Evolutionary conservation across 73 alveolate genomes (phyloP).

Genomic region (Paramecium biaurelia): DNA sequence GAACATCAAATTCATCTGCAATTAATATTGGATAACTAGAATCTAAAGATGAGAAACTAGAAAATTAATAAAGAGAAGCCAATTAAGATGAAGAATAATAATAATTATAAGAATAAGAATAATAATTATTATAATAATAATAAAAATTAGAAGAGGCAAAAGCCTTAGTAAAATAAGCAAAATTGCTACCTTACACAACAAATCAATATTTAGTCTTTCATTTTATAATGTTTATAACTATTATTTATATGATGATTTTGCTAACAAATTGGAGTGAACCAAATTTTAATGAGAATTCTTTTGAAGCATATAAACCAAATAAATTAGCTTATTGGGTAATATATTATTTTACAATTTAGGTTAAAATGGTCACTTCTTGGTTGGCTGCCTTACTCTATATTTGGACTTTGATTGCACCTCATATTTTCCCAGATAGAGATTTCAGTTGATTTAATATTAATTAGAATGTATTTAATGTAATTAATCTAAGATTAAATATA

Average conservation of each 20-base stretch:
- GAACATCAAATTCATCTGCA: constrained; percentile 43
- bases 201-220: constrained; percentile 42
- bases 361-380: constrained; percentile 63
- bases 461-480: neutral
- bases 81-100: neutral
- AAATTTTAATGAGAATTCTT: neutral
- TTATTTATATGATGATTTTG: constrained; percentile 38
- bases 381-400: constrained; percentile 47
- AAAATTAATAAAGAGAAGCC: constrained; percentile 27
- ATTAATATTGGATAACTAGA: constrained; percentile 26
- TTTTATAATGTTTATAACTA: constrained; percentile 40
- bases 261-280: constrained; percentile 61
- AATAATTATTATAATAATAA: neutral
- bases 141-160: constrained; percentile 13
- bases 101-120: neutral
- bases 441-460: constrained; percentile 10
- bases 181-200: neutral
- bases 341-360: neutral
- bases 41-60: constrained; percentile 8
- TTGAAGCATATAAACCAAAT: constrained; percentile 44
- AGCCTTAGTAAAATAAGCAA: neutral
- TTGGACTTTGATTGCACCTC: constrained; percentile 63
- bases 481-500: too few species aligned
- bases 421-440: constrained; percentile 58
- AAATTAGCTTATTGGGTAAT: constrained; percentile 56